These are phyloP conservation scores for Ophiocordyceps polyrhachis-furcata DNA, from an alignment of 2,329 filamentous ascomycete species.

Conservation along the genomic window DNA sequence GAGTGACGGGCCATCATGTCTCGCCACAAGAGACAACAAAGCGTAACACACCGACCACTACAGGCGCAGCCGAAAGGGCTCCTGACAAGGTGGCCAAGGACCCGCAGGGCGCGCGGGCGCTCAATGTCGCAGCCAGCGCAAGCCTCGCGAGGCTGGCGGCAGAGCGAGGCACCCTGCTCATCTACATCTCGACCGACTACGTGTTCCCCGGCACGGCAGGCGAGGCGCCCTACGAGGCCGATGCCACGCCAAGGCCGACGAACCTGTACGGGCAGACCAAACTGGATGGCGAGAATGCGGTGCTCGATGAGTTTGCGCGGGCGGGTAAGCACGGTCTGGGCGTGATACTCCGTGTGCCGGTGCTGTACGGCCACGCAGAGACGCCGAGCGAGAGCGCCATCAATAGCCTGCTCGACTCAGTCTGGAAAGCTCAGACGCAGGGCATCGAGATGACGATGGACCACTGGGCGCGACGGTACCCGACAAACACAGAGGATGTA, in stretches of 20 bases:
- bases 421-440: constrained; percentile 54
- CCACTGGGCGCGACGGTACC: constrained; percentile 68
- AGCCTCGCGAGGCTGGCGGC: constrained; percentile 49
- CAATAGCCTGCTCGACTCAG: constrained; percentile 58
- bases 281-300: constrained; percentile 40
- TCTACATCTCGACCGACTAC: constrained; percentile 73
- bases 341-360: constrained; percentile 61
- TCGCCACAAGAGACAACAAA: background rate
- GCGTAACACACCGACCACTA: background rate
- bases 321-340: constrained; percentile 33
- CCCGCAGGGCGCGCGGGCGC: constrained; percentile 50
- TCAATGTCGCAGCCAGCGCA: constrained; percentile 58
- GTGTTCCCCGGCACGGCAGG: constrained; percentile 56
- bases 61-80: constrained; percentile 72
- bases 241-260: constrained; percentile 45
- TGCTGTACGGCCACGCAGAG: constrained; percentile 65
- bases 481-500: constrained; percentile 78
- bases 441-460: constrained; percentile 56
- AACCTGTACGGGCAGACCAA: constrained; percentile 56
- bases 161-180: constrained; percentile 39
- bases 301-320: constrained; percentile 39
- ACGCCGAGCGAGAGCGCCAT: constrained; percentile 60
- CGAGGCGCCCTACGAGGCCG: constrained; percentile 64
- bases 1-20: constrained; percentile 11
- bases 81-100: constrained; percentile 73